Conservation (phyloP, 192 early-diverging fungal species). For the Coemansia sp. region DNA sequence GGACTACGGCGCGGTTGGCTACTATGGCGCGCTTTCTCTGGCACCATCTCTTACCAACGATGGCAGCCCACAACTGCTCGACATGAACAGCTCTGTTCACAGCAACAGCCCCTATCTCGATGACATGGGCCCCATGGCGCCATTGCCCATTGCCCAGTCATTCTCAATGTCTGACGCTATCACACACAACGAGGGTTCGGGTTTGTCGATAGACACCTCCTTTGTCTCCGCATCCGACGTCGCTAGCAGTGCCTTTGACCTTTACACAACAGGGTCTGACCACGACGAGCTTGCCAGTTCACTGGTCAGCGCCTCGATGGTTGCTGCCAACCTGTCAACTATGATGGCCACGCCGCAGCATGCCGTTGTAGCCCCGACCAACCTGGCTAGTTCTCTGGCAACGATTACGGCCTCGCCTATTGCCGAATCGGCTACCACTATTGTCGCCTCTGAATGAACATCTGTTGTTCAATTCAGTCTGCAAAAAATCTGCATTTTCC, state of each 20-base stretch:
- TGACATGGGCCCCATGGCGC: constrained; percentile 32
- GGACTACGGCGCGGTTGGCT: constrained; percentile 11
- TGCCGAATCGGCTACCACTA: not conserved
- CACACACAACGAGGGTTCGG: constrained; percentile 2
- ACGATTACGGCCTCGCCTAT: constrained; percentile 6
- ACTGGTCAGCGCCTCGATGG: constrained; percentile 27
- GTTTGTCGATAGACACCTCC: constrained; percentile 19
- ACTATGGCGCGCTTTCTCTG: constrained; percentile 27
- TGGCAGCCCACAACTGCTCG: constrained; percentile 11
- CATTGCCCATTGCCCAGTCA: constrained; percentile 27
- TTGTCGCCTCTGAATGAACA: not conserved
- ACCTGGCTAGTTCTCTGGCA: not conserved
- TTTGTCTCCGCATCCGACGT: constrained; percentile 9
- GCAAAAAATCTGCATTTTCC: too few species aligned
- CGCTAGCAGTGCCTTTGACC: constrained; percentile 23
- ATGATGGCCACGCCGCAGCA: constrained; percentile 23
- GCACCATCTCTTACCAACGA: constrained; percentile 10
- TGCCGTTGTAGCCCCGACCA: not conserved
- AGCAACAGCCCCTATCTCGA: constrained; percentile 24
- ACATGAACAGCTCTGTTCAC: constrained; percentile 7
- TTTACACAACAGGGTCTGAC: constrained; percentile 33
- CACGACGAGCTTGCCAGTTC: constrained; percentile 31
- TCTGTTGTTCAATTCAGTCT: too few species aligned
- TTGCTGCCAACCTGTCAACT: constrained; percentile 38
- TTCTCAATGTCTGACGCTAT: constrained; percentile 19